Evolutionary conservation across 83 land plant species (phyloP), one percentile per base, ranked within the genome.

Genomic region (Picea engelmannii): DNA sequence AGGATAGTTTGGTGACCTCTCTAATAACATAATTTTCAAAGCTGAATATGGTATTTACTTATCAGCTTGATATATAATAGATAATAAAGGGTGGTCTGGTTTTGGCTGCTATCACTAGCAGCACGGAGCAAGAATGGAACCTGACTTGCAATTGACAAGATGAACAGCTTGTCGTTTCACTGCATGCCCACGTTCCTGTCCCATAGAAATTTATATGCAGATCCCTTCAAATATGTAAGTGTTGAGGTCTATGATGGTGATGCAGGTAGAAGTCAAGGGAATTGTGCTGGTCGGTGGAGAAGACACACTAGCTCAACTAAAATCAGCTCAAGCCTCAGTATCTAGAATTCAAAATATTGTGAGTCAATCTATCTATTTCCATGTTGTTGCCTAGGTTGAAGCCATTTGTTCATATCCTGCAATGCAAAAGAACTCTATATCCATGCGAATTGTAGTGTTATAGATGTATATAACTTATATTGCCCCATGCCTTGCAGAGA

Each of bases 201-300:
- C 10, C 40, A 55, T 75, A 55, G 20, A 70, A 71, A 4, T 70
- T 11, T 23, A 38, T 8, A 16, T 3, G 62, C 65, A 38, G 16
- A 55, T 55, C 17, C 62, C 78, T 20, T 44, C 11, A 79, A 25
- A 63, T 40, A 16, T 79, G 18, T 70, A 18, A n/a, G 11, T 73
- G 17, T 47, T 73, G 58, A 73, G 13, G 47, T 73, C 9, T 21
- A n/a, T 9, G 55, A 42, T 73, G 58, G 6, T 11, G 47, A 61
- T 78, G 49, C 86, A 86, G 88, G 87, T 84, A 35, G 83, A 79
- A 13, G 80, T 84, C 63, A 86, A 84, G 78, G 87, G 87, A 58
- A 55, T 86, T 31, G 87, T 86, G 52, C 27, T 86, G 38, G 79
- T 86, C 35, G 88, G 83, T 13, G 52, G 78, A 40, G 87, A 84